phyloP scores from a whole-genome alignment of 345 rosid species.

The Sisymbrium altissimum region DNA sequence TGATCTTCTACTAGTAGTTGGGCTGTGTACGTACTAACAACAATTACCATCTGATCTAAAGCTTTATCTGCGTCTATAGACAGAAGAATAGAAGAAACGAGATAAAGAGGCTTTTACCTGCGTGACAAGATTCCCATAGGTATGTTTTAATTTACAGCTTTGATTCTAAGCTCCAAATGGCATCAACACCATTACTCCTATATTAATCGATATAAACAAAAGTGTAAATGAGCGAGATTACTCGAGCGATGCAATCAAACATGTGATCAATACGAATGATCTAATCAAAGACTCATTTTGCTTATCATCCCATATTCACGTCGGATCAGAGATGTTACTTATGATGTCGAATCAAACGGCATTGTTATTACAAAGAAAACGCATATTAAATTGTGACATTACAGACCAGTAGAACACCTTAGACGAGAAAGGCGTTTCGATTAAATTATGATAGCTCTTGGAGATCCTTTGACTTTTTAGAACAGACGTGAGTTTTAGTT shows the following conservation, averaged over 20 bases:
- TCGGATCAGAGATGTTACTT: background rate
- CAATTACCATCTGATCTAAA: conserved; percentile 14
- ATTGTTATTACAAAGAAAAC: background rate
- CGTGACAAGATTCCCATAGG: conserved; percentile 34
- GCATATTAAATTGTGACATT: background rate
- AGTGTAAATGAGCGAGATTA: background rate
- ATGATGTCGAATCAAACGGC: background rate
- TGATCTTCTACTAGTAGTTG: conserved; percentile 45
- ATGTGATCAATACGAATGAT: background rate
- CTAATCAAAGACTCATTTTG: background rate
- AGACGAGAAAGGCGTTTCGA: background rate
- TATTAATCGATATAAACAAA: background rate
- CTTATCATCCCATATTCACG: background rate
- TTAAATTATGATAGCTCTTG: background rate
- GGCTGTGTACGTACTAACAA: conserved; percentile 38
- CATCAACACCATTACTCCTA: conserved; percentile 13
- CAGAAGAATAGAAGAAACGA: background rate
- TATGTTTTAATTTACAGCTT: background rate
- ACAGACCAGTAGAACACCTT: conserved; percentile 6
- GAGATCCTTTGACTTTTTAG: conserved; percentile 15
- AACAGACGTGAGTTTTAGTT: background rate
- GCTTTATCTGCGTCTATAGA: background rate
- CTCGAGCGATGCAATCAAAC: background rate
- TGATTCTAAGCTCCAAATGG: conserved; percentile 18
- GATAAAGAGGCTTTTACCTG: conserved; percentile 8